These are phyloP conservation scores for Saccharomyces hybrid DNA, from an alignment of 1,139 yeast species.

Conservation along the genomic window DNA sequence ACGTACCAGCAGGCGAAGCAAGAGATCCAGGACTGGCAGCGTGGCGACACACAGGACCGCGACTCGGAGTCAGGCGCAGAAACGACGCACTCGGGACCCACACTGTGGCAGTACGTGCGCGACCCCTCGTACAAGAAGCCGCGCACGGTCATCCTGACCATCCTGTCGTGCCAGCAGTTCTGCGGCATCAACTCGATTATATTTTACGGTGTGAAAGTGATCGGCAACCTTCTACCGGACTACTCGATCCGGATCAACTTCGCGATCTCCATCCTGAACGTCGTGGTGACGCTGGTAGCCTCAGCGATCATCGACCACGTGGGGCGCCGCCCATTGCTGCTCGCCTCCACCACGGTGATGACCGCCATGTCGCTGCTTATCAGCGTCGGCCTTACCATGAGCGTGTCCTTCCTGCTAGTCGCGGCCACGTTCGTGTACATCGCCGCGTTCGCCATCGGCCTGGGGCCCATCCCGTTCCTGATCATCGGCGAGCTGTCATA, in stretches of 20 bases:
- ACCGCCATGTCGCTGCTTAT: constrained; percentile 56
- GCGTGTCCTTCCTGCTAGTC: constrained; percentile 49
- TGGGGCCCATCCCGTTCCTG: constrained; percentile 92
- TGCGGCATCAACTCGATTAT: constrained; percentile 89
- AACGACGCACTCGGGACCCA: constrained; percentile 6
- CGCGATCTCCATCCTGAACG: constrained; percentile 64
- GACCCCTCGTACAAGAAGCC: constrained; percentile 51
- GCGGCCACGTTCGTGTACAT: constrained; percentile 66
- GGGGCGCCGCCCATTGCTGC: constrained; percentile 71
- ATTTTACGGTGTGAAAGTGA: constrained; percentile 83
- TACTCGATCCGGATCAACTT: constrained; percentile 67
- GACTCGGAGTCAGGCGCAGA: not conserved
- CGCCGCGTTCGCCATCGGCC: constrained; percentile 78
- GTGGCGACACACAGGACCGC: constrained; percentile 7
- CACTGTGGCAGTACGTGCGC: constrained; percentile 41
- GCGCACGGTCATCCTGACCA: constrained; percentile 58
- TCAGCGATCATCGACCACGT: constrained; percentile 65
- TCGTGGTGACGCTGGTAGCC: constrained; percentile 60
- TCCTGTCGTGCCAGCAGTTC: constrained; percentile 83
- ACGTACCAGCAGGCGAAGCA: constrained; percentile 24
- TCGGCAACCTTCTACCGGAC: constrained; percentile 55
- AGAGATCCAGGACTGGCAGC: constrained; percentile 30
- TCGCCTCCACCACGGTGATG: constrained; percentile 63
- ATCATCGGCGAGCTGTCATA: constrained; percentile 87
- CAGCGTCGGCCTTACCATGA: constrained; percentile 54